These are phyloP conservation scores for Saccharum hybrid DNA, from an alignment of 202 grass and related monocot genomes.

Conservation along the genomic window DNA sequence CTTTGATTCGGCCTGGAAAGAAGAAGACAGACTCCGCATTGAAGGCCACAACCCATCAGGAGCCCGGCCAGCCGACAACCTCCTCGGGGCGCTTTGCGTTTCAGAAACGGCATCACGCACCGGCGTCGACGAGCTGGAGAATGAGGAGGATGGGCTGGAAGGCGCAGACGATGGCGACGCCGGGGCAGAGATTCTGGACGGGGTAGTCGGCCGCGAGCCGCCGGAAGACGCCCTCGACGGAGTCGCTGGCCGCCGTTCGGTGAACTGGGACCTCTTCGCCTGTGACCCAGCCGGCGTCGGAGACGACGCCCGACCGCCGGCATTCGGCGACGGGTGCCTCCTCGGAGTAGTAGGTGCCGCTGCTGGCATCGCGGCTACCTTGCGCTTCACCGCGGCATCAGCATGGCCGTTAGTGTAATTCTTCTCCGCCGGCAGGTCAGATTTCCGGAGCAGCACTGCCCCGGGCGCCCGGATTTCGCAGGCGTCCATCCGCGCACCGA, in stretches of 20 bases:
- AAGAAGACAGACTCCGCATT: slow-evolving; percentile 80
- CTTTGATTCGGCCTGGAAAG: slow-evolving; percentile 73
- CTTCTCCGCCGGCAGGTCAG: slow-evolving; percentile 48
- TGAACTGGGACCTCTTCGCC: slow-evolving; percentile 68
- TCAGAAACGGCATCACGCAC: slow-evolving; percentile 59
- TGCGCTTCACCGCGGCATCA: slow-evolving; percentile 55
- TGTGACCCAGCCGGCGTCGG: slow-evolving; percentile 34
- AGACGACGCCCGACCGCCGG: slow-evolving; percentile 26
- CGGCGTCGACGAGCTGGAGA: slow-evolving; percentile 63
- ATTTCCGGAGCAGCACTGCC: slow-evolving; percentile 46
- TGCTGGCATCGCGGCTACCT: slow-evolving; percentile 44
- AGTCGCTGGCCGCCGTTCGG: slow-evolving; percentile 67
- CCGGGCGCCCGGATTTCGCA: slow-evolving; percentile 47
- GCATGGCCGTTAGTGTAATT: slow-evolving; percentile 43
- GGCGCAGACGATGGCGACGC: slow-evolving; percentile 48
- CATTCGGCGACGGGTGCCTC: slow-evolving; percentile 78
- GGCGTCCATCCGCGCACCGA: slow-evolving; percentile 53
- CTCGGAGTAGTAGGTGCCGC: slow-evolving; percentile 46
- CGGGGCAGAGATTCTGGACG: slow-evolving; percentile 59
- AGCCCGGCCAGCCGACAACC: slow-evolving; percentile 48
- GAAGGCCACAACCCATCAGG: slow-evolving; percentile 92
- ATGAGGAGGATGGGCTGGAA: slow-evolving; percentile 58
- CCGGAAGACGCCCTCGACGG: slow-evolving; percentile 45
- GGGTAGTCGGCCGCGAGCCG: slow-evolving; percentile 39
- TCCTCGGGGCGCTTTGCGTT: slow-evolving; percentile 48